phyloP scores from a whole-genome alignment of 805 yeast genomes.

The Starmerella scarabaei region DNA sequence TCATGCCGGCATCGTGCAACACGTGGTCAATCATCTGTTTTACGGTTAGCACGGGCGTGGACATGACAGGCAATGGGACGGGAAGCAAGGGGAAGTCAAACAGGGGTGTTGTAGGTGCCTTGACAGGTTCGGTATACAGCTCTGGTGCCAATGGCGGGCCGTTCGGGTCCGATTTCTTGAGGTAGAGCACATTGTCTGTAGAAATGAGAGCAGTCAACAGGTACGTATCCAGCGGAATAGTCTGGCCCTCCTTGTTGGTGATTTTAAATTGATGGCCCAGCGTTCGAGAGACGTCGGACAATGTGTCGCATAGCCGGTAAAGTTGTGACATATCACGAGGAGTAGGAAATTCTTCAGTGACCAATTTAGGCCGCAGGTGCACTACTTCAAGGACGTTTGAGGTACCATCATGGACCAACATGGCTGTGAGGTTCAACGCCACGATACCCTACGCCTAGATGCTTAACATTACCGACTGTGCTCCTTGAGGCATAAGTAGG shows the following conservation, averaged over 20 bases:
- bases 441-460: too few relatives aligned
- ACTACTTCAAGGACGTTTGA: background rate
- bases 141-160: too few relatives aligned
- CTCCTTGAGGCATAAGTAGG: too few relatives aligned
- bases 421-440: too few relatives aligned
- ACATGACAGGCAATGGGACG: background rate
- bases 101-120: background rate
- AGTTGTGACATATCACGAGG: background rate
- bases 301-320: background rate
- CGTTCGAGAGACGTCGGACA: background rate
- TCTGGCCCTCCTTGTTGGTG: background rate
- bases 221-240: background rate
- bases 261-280: background rate
- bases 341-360: too few relatives aligned
- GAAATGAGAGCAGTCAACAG: background rate
- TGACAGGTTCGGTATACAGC: background rate
- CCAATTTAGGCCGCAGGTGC: background rate
- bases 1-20: background rate
- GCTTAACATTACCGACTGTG: too few relatives aligned
- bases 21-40: too few relatives aligned
- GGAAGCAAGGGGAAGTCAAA: background rate
- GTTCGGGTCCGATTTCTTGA: background rate
- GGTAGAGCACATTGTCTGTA: background rate
- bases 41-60: background rate
- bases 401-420: too few relatives aligned